phyloP scores from a whole-genome alignment of 2,329 filamentous ascomycete genomes.

The Fusarium armeniacum region DNA sequence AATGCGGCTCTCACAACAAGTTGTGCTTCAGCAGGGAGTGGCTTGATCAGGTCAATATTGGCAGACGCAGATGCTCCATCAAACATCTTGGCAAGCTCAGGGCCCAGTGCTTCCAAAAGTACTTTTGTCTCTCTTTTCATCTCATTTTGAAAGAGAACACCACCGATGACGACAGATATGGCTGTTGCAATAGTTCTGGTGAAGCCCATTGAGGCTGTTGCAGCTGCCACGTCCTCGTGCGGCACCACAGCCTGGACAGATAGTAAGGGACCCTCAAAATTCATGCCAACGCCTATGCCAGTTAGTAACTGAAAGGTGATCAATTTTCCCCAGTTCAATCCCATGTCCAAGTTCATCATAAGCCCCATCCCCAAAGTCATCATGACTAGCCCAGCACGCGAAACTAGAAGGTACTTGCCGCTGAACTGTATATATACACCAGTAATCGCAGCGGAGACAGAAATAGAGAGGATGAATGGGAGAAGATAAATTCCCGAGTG shows the following conservation, averaged over 20 bases:
- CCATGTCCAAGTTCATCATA: constrained; percentile 68
- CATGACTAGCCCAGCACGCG: constrained; percentile 66
- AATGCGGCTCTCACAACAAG: constrained; percentile 46
- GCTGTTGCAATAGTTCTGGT: constrained; percentile 73
- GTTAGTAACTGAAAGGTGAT: constrained; percentile 70
- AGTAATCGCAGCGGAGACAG: constrained; percentile 58
- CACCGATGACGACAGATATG: constrained; percentile 76
- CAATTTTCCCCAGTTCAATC: constrained; percentile 62
- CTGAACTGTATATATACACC: constrained; percentile 65
- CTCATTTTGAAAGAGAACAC: constrained; percentile 78
- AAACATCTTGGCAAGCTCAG: constrained; percentile 61
- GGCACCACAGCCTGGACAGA: constrained; percentile 74
- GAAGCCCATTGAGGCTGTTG: constrained; percentile 73
- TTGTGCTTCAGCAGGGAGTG: constrained; percentile 39
- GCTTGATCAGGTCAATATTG: constrained; percentile 66
- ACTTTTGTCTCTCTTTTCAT: constrained; percentile 66
- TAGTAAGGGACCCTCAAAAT: constrained; percentile 74
- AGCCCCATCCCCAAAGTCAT: constrained; percentile 72
- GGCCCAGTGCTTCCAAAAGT: constrained; percentile 63
- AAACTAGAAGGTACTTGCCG: constrained; percentile 69
- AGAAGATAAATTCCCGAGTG: constrained; percentile 73
- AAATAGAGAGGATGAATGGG: constrained; percentile 68
- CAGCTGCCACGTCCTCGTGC: constrained; percentile 71
- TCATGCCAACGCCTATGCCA: constrained; percentile 72
- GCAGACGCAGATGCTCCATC: constrained; percentile 69